A percentile compares a stretch with the other conserved stretches of the same genome.
phyloP scores from a whole-genome alignment of 208 protist species.

The Crithidia fasciculata region DNA sequence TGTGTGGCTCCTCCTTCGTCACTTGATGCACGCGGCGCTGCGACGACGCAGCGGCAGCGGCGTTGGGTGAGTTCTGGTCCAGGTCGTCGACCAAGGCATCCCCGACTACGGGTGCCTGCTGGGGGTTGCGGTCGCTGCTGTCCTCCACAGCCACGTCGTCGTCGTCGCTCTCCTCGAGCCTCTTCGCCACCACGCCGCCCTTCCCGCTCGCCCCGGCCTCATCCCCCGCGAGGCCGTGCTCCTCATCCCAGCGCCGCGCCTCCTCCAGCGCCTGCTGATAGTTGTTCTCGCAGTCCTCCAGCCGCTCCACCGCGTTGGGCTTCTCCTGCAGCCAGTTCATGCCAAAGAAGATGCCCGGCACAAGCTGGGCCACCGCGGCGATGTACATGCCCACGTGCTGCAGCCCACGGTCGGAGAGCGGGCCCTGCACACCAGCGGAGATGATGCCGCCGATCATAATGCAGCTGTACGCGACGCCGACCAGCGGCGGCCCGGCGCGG shows the following conservation, averaged over 20 bases:
- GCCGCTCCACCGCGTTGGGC: conserved; percentile 42
- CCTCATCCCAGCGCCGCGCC: conserved; percentile 19
- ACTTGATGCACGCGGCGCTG: conserved; percentile 14
- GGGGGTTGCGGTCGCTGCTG: not conserved
- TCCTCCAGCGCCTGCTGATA: conserved; percentile 15
- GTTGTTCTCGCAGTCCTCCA: conserved; percentile 33
- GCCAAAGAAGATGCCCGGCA: conserved; percentile 44
- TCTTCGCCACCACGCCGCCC: conserved; percentile 2
- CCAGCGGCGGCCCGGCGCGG: conserved; percentile 37
- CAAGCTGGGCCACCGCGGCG: conserved; percentile 39
- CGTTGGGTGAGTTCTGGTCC: not conserved
- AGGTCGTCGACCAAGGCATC: conserved; percentile 11
- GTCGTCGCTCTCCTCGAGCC: conserved; percentile 1
- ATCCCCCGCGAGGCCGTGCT: conserved; percentile 3
- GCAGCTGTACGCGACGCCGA: conserved; percentile 53
- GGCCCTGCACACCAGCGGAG: conserved; percentile 45
- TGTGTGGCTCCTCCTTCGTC: conserved; percentile 3
- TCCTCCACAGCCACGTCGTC: not conserved
- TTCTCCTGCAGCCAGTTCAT: conserved; percentile 61
- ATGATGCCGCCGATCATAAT: conserved; percentile 46
- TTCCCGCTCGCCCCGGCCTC: not conserved
- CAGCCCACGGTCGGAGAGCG: conserved; percentile 45
- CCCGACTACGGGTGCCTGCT: not conserved
- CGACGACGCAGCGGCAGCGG: not conserved
- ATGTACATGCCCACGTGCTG: conserved; percentile 44